Base-by-base conservation (phyloP, 768 basidiomycete genomes). In the Pholiota molesta region DNA sequence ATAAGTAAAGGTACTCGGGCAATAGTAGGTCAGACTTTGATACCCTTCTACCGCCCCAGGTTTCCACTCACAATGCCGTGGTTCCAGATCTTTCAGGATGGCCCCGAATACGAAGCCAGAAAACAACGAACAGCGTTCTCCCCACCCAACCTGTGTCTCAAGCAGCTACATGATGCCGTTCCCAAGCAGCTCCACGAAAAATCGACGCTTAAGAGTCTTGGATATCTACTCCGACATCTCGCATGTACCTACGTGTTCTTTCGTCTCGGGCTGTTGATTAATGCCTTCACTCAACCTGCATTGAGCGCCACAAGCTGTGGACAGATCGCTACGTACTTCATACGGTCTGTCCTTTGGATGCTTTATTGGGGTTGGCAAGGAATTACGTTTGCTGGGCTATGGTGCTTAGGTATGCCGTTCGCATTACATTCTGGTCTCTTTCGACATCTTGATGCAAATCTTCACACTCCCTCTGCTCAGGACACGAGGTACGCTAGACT, bases 351-450 rank as follows among this genome's bases (percentile, higher is more conserved):
- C 11, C 64, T 83, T 19, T 85, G 83, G 83, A 13, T 77, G 1
- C 62, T 74, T 2, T 86, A 84, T 62, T 84, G 83, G 81, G 75
- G 77, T 37, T 83, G 77, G 77, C 84, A 86, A 65, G 81, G 83
- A 6, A 68, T 81, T 19, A 65, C 74, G 3, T 77, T 81, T 60
- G 79, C 79, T 23, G 79, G 79, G 19, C 72, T 80, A 26, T 81
- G 79, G 79, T 77, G 75, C 66, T 66, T 81, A 61, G 79, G 80
- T 79, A 68, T 21, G 77, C 69, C 16, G 26, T 33, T 39, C 47
- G 35, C 35, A 37, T 11, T 16, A 37, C 11, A 14, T 14, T 37
- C 35, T 37, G 3, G 35, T 16, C 14, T 11, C 6, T 13, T 3
- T 13, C 11, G 35, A 16, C 31, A 31, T 37, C 35, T 3, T 37